Evolutionary conservation across 1,284 basidiomycete genomes (phyloP), one percentile per base, ranked within the genome.

Genomic region (Cronartium quercuum): DNA sequence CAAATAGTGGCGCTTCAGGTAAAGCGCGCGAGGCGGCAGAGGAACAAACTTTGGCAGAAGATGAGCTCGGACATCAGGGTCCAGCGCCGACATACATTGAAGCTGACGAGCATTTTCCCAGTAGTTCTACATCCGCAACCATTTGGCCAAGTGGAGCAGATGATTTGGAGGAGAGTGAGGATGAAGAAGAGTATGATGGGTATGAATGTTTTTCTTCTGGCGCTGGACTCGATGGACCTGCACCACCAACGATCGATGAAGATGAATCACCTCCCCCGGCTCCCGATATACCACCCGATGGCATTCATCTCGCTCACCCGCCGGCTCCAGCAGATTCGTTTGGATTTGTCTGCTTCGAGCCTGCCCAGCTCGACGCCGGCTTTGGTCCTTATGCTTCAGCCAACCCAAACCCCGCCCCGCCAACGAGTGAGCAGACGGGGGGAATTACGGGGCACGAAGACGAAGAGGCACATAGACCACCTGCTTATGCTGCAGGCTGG

Each of bases 161-260:
- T 18, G 42, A 67, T 12, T 15, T 21, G 21, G 42, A 67, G 6
- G 65, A 55, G 13, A 58, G 62, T 34, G 68, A 62, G 12, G 69
- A 71, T 29, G 69, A 71, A 63, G 69, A 71, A 51, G 69, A 71
- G 47, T 71, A 71, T 55, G 69, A 71, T 47, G 69, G 69, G 0
- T 71, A 71, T 51, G 69, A 71, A 63, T 51, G 41, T 6, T 71
- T 64, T 29, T 71, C 69, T 21, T 41, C 37, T 13, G 21, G 12
- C 24, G 69, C 61, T 38, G 69, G 61, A 12, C 41, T 55, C 5
- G 69, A 64, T 44, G 69, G 69, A 13, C 69, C 69, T 3, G 69
- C 69, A 40, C 69, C 69, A 29, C 69, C 69, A n/a, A 71, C 69
- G 24, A 71, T 71, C 34, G 61, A 71, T 62, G 69, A 71, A 63